A percentile compares a stretch with the other conserved stretches of the same genome.
These are phyloP conservation scores for Tylopilus subfusipes DNA, from an alignment of 768 basidiomycete species.

Conservation along the genomic window DNA sequence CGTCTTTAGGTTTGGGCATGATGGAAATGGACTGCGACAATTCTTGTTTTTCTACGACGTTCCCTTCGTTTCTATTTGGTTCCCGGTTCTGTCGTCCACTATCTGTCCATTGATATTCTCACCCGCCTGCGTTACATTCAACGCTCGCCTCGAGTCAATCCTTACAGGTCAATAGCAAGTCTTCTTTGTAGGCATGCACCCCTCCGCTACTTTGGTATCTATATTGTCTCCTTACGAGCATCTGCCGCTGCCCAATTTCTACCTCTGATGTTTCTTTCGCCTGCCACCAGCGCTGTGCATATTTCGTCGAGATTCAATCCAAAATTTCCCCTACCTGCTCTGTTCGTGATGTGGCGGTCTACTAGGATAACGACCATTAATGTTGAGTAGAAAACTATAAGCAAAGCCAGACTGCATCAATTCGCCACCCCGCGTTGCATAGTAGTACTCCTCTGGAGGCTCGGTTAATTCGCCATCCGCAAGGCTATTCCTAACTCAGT, in stretches of 20 bases:
- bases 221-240: slow-evolving; percentile 34
- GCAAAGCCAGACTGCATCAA: not conserved
- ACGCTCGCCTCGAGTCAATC: slow-evolving; percentile 61
- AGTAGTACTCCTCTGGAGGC: not conserved
- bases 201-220: slow-evolving; percentile 35
- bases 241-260: slow-evolving; percentile 33
- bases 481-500: slow-evolving; percentile 2
- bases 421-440: slow-evolving; percentile 3
- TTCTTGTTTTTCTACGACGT: slow-evolving; percentile 25
- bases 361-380: not conserved
- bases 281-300: slow-evolving; percentile 45
- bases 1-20: slow-evolving; percentile 77
- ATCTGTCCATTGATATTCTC: slow-evolving; percentile 47
- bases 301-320: slow-evolving; percentile 38
- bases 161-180: slow-evolving; percentile 46
- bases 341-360: not conserved
- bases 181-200: slow-evolving; percentile 30
- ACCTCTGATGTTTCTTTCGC: slow-evolving; percentile 32
- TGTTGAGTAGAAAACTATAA: slow-evolving; percentile 4
- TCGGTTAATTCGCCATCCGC: slow-evolving; percentile 2
- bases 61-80: slow-evolving; percentile 25
- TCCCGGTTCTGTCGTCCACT: slow-evolving; percentile 19
- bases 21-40: slow-evolving; percentile 31
- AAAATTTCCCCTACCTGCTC: slow-evolving; percentile 20
- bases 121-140: slow-evolving; percentile 46